Evolutionary conservation across 768 basidiomycete genomes (phyloP), one percentile per base, ranked within the genome.

Genomic region (Thelephora aurantiotincta): DNA sequence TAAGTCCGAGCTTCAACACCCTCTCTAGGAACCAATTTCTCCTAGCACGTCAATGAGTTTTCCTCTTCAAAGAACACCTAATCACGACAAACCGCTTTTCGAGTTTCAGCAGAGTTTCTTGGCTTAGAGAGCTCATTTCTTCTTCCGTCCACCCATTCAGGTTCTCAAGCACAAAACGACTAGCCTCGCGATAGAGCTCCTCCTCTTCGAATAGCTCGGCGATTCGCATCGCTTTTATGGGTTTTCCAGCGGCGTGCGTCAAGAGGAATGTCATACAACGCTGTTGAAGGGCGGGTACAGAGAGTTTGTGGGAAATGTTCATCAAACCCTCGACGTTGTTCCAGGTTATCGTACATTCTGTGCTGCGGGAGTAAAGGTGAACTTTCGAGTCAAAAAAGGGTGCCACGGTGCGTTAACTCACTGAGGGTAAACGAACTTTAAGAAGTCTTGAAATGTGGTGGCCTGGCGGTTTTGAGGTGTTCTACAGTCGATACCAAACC

Each of bases 11-110:
- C 60, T 96, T 96, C 52, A 96, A 70, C 13, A 97, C 84, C 16
- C 93, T 78, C 60, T 97, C 93, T 16, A 96, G 73, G 65, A 96
- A 96, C 92, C 92, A 96, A 47, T 82, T 93, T 49, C 93, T 76
- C 33, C 90, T 89, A 22, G 53, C 13, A 30, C 35, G 35, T 30
- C 30, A 23, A 33, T 34, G 19, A 6, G 35, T 34, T 20, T 12
- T 42, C 26, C n/a, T 6, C 30, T 1, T 3, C n/a, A 23, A 12
- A 1, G 34, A 43, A 6, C 18, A 34, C 43, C 44, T 18, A 22
- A 33, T 34, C 18, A 46, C 35, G 42, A 60, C 68, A 38, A 49
- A 77, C 85, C 88, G 70, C 62, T 88, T 89, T 63, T 94, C 91
- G 20, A 97, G 75, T 58, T 92, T 94, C 46, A 94, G 67, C 11